Percentiles rank a stretch among this genome's conserved stretches.
Conservation (phyloP, 73 alveolate genomes). For the Tetrahymena thermophila region DNA sequence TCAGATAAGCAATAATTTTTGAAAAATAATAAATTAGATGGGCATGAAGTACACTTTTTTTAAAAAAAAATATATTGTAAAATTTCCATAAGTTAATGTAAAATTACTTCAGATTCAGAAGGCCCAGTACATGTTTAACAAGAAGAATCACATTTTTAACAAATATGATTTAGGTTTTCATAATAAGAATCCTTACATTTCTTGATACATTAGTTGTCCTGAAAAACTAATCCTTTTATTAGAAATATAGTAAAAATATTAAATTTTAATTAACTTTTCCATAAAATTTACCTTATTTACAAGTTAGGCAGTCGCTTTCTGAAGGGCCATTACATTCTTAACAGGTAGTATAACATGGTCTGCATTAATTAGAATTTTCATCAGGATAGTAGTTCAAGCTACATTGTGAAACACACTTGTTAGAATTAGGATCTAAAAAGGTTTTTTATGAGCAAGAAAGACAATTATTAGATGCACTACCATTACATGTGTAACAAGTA, state of each 20-base stretch:
- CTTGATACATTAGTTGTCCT: not conserved
- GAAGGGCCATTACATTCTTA: not conserved
- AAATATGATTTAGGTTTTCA: not conserved
- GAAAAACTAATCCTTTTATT: not conserved
- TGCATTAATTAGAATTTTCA: not conserved
- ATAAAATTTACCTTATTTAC: not conserved
- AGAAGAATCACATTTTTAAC: not conserved
- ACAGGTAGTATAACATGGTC: not conserved
- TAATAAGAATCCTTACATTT: not conserved
- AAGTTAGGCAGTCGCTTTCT: not conserved
- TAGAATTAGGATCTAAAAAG: not conserved
- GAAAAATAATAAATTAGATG: not conserved
- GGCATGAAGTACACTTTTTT: not conserved
- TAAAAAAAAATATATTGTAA: not conserved
- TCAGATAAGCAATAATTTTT: not conserved
- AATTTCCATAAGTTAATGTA: not conserved
- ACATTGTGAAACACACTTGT: not conserved
- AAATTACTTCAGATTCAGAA: not conserved
- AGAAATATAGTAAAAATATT: not conserved
- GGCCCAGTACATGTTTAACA: not conserved
- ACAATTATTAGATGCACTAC: not conserved
- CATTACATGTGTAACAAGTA: not conserved
- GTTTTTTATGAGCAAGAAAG: not conserved
- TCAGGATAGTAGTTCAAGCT: not conserved
- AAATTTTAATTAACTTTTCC: not conserved